These are phyloP conservation scores for Penicillium maclennaniae DNA, from an alignment of 495 filamentous ascomycete species.

Conservation along the genomic window DNA sequence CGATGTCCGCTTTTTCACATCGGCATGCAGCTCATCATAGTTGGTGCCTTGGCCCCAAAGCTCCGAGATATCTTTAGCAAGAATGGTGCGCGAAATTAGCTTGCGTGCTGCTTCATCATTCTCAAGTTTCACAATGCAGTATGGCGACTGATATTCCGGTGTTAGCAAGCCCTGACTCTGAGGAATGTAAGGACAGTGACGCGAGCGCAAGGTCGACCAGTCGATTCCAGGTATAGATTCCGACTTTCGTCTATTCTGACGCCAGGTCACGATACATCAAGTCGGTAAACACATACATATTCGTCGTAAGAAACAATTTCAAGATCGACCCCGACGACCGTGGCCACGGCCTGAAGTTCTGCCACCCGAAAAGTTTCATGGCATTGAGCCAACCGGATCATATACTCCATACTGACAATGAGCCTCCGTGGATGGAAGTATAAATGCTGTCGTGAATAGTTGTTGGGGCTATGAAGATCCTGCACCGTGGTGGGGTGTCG, in stretches of 20 bases:
- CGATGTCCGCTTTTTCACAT: constrained; percentile 54
- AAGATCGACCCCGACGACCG: constrained; percentile 61
- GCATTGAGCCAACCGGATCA: constrained; percentile 84
- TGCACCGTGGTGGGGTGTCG: constrained; percentile 12
- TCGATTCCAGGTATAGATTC: neutral
- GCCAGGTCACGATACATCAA: neutral
- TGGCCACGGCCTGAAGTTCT: constrained; percentile 80
- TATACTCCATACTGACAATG: constrained; percentile 59
- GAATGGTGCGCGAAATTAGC: constrained; percentile 71
- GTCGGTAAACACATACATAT: constrained; percentile 52
- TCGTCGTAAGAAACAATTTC: constrained; percentile 68
- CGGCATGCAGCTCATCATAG: constrained; percentile 65
- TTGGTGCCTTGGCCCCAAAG: constrained; percentile 74
- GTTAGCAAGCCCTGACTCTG: constrained; percentile 8
- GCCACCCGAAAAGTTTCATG: constrained; percentile 87
- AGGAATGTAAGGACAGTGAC: neutral
- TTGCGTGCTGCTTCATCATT: constrained; percentile 60
- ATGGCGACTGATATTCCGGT: constrained; percentile 64
- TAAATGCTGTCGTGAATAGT: neutral
- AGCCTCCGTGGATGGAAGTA: neutral
- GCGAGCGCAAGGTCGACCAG: neutral
- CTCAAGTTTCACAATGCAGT: constrained; percentile 69
- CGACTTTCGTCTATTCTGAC: neutral
- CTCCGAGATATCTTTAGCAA: constrained; percentile 77
- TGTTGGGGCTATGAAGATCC: neutral